Evolutionary conservation across 371 early-diverging fungal species (phyloP).

Genomic region (Cladochytrium tenue): DNA sequence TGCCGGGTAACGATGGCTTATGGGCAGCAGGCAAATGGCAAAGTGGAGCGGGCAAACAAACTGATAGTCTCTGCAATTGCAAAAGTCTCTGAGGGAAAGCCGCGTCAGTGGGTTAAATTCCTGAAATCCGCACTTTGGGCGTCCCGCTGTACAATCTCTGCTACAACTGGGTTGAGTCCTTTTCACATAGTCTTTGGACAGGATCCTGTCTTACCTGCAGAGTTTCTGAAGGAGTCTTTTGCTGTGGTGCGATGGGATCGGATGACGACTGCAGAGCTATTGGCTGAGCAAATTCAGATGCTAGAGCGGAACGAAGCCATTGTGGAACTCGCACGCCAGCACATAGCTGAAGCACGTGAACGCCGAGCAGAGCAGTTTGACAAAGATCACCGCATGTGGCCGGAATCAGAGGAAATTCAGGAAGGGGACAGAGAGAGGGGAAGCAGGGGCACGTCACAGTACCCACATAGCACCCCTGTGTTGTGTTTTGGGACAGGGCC

Average conservation of each 20-base stretch:
- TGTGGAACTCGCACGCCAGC: neutral
- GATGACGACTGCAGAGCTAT: constrained; percentile 9
- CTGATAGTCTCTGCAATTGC: constrained; percentile 11
- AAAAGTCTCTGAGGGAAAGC: constrained; percentile 8
- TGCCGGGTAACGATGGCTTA: constrained; percentile 5
- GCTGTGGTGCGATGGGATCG: constrained; percentile 5
- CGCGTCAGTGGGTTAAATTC: neutral
- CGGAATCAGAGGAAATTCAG: neutral
- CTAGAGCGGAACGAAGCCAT: neutral
- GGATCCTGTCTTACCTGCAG: constrained; percentile 6
- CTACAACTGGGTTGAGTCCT: constrained; percentile 3
- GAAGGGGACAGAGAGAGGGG: too few relatives aligned
- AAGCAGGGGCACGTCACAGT: too few relatives aligned
- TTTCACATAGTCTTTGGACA: constrained; percentile 10
- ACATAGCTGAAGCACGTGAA: constrained; percentile 5
- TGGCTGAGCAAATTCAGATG: constrained; percentile 1
- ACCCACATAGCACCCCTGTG: too few relatives aligned
- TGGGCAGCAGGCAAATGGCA: constrained; percentile 15
- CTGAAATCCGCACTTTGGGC: constrained; percentile 8
- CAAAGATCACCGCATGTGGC: neutral
- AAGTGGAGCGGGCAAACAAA: constrained; percentile 1
- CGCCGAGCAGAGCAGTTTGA: constrained; percentile 1
- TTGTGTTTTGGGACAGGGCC: too few relatives aligned
- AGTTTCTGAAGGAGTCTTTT: constrained; percentile 4
- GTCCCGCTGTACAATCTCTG: constrained; percentile 1